Base-by-base conservation (phyloP, 345 rosid species). In the Eucalyptus lansdowneana region DNA sequence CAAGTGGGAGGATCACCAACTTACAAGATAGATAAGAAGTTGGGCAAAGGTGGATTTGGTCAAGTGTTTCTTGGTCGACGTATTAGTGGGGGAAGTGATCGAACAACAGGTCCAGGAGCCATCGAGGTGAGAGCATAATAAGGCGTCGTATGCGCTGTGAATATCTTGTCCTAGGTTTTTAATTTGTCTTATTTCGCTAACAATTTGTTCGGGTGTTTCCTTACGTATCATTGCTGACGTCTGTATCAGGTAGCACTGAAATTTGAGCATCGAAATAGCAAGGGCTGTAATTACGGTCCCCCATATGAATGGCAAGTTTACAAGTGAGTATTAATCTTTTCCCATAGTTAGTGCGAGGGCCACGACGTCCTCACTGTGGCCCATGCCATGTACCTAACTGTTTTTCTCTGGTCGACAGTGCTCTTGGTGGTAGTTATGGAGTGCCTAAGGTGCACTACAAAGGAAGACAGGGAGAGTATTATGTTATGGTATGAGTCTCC, bases 1-100 rank as follows among this genome's bases (percentile, higher is more conserved):
- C 99, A 96, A 94, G 96, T 98, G 72, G 99, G 98, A 90, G 98
- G 99, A 51, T 98, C 99, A 17, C 99, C 99, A 34, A 0, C 94
- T 14, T 98, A 97, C 91, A 97, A 93, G 93, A 92, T 98, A 56
- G 99, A 96, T 90, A 95, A 95, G 76, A 98, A 96, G 94, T 90
- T 97, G 76, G 99, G 99, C 60, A 98, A 97, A 89, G 99, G 99
- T 93, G 99, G 99, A 87, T 98, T 98, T 91, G 99, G 99, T 86
- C 99, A 98, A 94, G 99, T 98, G 24, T 98, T 97, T 92, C 97
- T 98, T 88, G 99, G 99, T 67, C 96, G 99, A 86, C 98, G 99
- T 86, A 90, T 93, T 89, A 91, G 89, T 89, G 95, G 95, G 86
- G 96, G 97, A 91, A 95, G 86, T 91, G 96, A 96, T 10, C 96